These are phyloP conservation scores for Backusella macrospora DNA, from an alignment of 192 early-diverging fungal genomes.

Conservation along the genomic window DNA sequence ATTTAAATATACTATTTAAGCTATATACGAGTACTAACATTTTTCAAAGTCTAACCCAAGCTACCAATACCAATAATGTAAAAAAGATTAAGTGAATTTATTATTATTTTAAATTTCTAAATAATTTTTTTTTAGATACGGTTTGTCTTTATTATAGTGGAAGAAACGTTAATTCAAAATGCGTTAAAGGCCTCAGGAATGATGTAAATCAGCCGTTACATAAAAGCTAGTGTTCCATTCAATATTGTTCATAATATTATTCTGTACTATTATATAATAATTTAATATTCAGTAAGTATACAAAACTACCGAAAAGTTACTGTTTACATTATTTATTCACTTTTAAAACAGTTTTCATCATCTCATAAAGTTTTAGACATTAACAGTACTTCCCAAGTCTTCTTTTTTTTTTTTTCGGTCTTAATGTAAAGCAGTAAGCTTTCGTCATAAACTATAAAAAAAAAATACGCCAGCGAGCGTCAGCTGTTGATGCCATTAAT, in stretches of 20 bases:
- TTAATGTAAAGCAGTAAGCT: too few species aligned
- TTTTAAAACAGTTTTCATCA: neutral
- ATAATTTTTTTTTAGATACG: slow-evolving; percentile 46
- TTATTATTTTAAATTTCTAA: neutral
- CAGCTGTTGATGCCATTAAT: too few species aligned
- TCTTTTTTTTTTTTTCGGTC: neutral
- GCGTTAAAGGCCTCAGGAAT: slow-evolving; percentile 78
- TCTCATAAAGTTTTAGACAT: neutral
- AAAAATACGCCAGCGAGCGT: too few species aligned
- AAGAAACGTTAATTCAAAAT: slow-evolving; percentile 88
- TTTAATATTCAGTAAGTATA: neutral
- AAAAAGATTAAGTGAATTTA: neutral
- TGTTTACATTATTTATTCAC: neutral
- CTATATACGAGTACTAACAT: neutral
- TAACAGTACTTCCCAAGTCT: neutral
- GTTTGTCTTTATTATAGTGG: slow-evolving; percentile 88
- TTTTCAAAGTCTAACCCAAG: slow-evolving; percentile 74
- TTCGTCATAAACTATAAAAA: too few species aligned
- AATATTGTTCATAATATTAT: neutral
- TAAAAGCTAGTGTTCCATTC: neutral
- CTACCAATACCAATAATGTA: slow-evolving; percentile 89
- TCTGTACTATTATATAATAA: slow-evolving; percentile 5
- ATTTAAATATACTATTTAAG: neutral
- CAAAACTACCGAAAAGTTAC: neutral
- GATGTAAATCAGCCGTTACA: neutral